Evolutionary conservation across 2,329 filamentous ascomycete species (phyloP).

Genomic region (Colletotrichum tropicale): DNA sequence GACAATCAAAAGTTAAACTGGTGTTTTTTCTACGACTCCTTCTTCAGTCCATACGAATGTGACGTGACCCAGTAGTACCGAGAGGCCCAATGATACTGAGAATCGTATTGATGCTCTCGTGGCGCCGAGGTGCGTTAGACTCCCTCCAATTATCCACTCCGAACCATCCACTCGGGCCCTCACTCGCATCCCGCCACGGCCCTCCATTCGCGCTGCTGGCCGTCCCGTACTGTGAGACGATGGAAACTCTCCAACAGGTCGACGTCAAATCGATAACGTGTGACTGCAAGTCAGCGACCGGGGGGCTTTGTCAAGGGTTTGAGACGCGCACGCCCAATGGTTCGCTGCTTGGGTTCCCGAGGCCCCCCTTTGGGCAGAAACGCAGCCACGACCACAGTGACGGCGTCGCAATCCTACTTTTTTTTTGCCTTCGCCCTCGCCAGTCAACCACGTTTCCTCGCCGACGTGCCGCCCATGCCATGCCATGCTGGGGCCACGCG

Average conservation of each 20-base stretch:
- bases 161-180: not conserved
- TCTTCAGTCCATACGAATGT: not conserved
- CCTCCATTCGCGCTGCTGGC: not conserved
- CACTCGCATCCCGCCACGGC: not conserved
- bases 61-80: not conserved
- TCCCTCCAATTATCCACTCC: not conserved
- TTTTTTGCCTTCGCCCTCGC: not conserved
- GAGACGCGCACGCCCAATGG: not conserved
- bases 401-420: not conserved
- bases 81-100: not conserved
- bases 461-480: not conserved
- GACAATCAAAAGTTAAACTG: not conserved
- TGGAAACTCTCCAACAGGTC: not conserved
- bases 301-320: not conserved
- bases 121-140: not conserved
- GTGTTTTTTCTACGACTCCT: not conserved
- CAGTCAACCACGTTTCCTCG: not conserved
- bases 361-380: not conserved
- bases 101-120: not conserved
- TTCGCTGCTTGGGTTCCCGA: not conserved
- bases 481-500: not conserved
- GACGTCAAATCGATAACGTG: not conserved
- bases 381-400: not conserved
- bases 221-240: not conserved
- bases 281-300: not conserved